These are phyloP conservation scores for Aspergillus fumigatus DNA, from an alignment of 2,329 filamentous ascomycete genomes.

Conservation along the genomic window DNA sequence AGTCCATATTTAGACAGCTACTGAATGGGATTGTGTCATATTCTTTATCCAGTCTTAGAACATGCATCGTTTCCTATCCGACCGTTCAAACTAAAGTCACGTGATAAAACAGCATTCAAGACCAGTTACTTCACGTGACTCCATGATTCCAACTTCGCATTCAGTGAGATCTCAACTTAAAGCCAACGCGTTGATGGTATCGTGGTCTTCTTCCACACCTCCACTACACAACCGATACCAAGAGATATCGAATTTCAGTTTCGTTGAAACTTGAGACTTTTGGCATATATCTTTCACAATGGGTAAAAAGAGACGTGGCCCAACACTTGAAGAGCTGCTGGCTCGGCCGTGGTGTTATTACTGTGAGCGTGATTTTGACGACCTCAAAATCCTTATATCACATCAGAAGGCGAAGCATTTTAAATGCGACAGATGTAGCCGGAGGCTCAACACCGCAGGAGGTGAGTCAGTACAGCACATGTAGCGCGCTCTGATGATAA, in stretches of 20 bases:
- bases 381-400: conserved; percentile 90
- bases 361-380: conserved; percentile 98
- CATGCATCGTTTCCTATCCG: background rate
- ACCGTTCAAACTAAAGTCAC: background rate
- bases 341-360: conserved; percentile 95
- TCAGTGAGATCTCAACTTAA: background rate
- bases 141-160: background rate
- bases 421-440: conserved; percentile 87
- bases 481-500: background rate
- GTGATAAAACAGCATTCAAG: background rate
- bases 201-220: background rate
- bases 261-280: background rate
- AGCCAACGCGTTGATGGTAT: background rate
- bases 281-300: conserved; percentile 46
- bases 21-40: background rate
- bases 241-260: background rate
- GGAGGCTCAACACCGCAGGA: conserved; percentile 88
- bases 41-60: background rate
- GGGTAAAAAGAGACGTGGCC: conserved; percentile 87
- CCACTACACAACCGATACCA: background rate
- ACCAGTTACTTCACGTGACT: background rate
- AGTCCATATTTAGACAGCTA: background rate
- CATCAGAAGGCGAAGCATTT: conserved; percentile 99
- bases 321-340: conserved; percentile 83
- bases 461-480: conserved; percentile 51